phyloP scores from a whole-genome alignment of 1,139 yeast genomes.

The Taphrina wiesneri region DNA sequence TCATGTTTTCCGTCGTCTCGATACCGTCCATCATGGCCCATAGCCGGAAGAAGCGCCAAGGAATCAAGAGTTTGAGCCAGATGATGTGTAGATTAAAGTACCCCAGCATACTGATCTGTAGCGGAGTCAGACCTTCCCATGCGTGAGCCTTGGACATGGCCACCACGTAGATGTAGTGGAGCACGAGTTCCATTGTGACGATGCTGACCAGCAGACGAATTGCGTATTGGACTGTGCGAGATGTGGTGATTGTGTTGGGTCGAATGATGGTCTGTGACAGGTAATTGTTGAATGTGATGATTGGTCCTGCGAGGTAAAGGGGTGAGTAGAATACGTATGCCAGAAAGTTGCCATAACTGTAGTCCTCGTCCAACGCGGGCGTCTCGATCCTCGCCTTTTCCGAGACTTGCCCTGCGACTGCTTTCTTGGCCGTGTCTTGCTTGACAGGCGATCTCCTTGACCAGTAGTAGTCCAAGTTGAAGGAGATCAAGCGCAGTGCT shows the following conservation, averaged over 20 bases:
- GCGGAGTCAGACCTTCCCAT: slow-evolving; percentile 87
- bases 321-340: slow-evolving; percentile 86
- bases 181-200: slow-evolving; percentile 79
- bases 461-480: slow-evolving; percentile 65
- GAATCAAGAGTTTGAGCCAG: slow-evolving; percentile 82
- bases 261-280: slow-evolving; percentile 60
- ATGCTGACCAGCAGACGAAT: slow-evolving; percentile 70
- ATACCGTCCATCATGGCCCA: slow-evolving; percentile 91
- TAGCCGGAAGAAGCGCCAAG: slow-evolving; percentile 92
- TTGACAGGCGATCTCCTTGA: slow-evolving; percentile 2
- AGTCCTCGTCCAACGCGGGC: slow-evolving; percentile 62
- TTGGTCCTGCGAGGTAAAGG: slow-evolving; percentile 90
- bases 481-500: slow-evolving; percentile 77
- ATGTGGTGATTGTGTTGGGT: slow-evolving; percentile 56
- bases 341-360: slow-evolving; percentile 62
- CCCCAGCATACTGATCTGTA: slow-evolving; percentile 93
- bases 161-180: slow-evolving; percentile 88
- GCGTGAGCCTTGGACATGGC: slow-evolving; percentile 88
- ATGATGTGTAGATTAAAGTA: slow-evolving; percentile 83
- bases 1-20: slow-evolving; percentile 98
- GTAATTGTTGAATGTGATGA: slow-evolving; percentile 88
- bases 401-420: not conserved
- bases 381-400: slow-evolving; percentile 71
- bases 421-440: not conserved
- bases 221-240: slow-evolving; percentile 63